Evolutionary conservation across 1,284 basidiomycete genomes (phyloP), one percentile per base, ranked within the genome.

Genomic region (Leccinum holopus): DNA sequence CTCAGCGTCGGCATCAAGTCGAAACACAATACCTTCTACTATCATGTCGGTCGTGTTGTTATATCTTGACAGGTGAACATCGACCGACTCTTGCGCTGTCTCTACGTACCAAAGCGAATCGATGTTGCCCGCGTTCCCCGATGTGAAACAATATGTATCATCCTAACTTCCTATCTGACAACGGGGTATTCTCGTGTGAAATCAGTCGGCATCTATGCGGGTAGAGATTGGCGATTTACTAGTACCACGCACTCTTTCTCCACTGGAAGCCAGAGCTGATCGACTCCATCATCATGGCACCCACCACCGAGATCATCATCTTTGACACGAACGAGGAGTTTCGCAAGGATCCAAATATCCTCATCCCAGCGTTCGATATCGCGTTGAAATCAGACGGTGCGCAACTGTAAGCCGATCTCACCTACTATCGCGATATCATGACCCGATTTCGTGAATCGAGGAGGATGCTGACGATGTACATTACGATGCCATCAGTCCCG

Each of bases 401-500:
- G 44, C 44, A 49, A 49, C 44, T 21, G 44, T 49, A 21, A 49
- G 44, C 21, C 11, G 11, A 49, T 49, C 44, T 49, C 11, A 1
- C 18, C 11, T 11, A 21, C n/a, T 9, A 8, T 35, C 33, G 33
- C 33, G 11, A 35, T 35, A 18, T 18, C 18, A 47, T 21, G 21
- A 18, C 44, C 18, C 44, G 18, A 18, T 47, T 11, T 47, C 18
- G 44, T 18, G 11, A 12, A 21, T 49, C 47, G 47, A 49, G 44
- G 18, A 21, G 18, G 47, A 49, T 49, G 6, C 47, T 49, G 11
- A 49, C 21, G 44, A 47, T 47, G 44, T 49, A 49, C 6, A 49
- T 21, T 12, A 4, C 18, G 47, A 49, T 12, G 11, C 47, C 11
- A 7, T 16, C 21, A 75, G 73, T 32, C 73, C 72, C 32, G 56